Conservation (phyloP, 2,329 filamentous ascomycete genomes). For the Pezicula carpinea region DNA sequence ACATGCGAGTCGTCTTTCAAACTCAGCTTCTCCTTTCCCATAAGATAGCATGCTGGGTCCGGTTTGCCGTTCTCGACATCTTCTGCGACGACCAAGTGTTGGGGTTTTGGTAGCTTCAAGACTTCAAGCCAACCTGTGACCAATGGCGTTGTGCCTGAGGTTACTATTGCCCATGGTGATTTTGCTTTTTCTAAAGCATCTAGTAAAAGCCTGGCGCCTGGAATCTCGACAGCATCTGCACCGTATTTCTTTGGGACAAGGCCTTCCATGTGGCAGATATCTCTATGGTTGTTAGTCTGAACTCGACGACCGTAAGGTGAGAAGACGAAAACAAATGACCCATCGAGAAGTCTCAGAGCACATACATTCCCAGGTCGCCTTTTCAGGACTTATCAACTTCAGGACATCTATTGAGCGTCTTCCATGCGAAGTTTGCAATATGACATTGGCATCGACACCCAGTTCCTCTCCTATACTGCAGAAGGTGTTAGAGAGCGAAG, state of each 20-base stretch:
- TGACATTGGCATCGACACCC: slow-evolving; percentile 76
- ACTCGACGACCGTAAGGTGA: not conserved
- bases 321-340: not conserved
- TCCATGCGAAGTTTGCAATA: slow-evolving; percentile 88
- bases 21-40: slow-evolving; percentile 60
- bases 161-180: slow-evolving; percentile 75
- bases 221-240: slow-evolving; percentile 76
- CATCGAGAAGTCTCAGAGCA: not conserved
- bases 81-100: slow-evolving; percentile 68
- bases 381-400: slow-evolving; percentile 71
- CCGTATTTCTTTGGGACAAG: slow-evolving; percentile 74
- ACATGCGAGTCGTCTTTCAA: slow-evolving; percentile 34
- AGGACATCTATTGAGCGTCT: slow-evolving; percentile 84
- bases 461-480: slow-evolving; percentile 74
- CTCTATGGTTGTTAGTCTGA: slow-evolving; percentile 38
- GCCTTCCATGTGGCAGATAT: slow-evolving; percentile 74
- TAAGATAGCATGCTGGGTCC: slow-evolving; percentile 67
- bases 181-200: slow-evolving; percentile 30
- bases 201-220: slow-evolving; percentile 68
- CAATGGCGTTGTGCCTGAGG: slow-evolving; percentile 64
- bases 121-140: slow-evolving; percentile 69
- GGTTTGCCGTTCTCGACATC: slow-evolving; percentile 73
- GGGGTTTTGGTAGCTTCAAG: slow-evolving; percentile 59
- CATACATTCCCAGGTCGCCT: slow-evolving; percentile 87
- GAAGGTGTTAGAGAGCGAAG: not conserved